Conservation (phyloP, 441 rosid genomes). For the Jatropha multifida region DNA sequence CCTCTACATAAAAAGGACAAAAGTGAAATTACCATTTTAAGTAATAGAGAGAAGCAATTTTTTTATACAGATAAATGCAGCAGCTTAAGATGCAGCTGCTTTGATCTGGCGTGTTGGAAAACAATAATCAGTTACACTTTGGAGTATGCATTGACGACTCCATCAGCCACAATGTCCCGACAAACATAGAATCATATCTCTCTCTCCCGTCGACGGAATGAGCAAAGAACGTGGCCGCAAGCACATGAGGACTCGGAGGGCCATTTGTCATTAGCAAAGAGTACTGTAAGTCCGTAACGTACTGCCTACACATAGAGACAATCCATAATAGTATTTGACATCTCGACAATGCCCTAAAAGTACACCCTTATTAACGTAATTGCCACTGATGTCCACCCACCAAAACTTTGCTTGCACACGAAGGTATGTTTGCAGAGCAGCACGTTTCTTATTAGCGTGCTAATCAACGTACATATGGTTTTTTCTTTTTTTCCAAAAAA, state of each 20-base stretch:
- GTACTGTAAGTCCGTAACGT: constrained; percentile 20
- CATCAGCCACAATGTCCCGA: not conserved
- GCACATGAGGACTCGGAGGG: constrained; percentile 14
- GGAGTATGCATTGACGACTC: not conserved
- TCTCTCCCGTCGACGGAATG: not conserved
- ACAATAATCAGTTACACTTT: not conserved
- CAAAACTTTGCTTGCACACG: not conserved
- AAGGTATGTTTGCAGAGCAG: not conserved
- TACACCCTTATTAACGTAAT: not conserved
- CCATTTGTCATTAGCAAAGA: constrained; percentile 22
- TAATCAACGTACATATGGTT: not conserved
- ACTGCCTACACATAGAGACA: constrained; percentile 15
- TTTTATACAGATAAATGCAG: not conserved
- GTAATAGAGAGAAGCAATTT: not conserved
- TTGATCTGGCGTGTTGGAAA: too few species aligned
- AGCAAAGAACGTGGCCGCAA: constrained; percentile 7
- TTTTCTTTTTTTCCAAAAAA: too few species aligned
- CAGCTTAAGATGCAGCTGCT: not conserved
- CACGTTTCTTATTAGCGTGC: not conserved
- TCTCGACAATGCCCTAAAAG: not conserved
- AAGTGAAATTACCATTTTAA: constrained; percentile 6
- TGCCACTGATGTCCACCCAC: constrained; percentile 16
- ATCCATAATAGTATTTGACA: not conserved
- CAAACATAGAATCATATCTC: not conserved
- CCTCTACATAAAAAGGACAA: constrained; percentile 15